Percentiles rank a stretch among this genome's conserved stretches.
Evolutionary conservation across 2,329 filamentous ascomycete genomes (phyloP).

Genomic region (Botrytis elliptica): DNA sequence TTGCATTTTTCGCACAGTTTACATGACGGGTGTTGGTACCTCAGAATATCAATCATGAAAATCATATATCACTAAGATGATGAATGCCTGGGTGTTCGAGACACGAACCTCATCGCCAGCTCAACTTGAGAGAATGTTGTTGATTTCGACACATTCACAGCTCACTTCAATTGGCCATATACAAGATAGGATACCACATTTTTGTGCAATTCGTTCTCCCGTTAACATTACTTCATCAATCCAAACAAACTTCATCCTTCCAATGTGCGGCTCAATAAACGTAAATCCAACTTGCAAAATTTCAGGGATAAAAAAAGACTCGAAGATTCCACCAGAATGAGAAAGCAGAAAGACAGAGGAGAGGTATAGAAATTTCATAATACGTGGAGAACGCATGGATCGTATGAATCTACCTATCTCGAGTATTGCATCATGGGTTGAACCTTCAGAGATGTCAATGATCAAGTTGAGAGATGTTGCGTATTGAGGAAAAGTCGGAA

Average conservation of each 20-base stretch:
- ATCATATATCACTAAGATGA: neutral
- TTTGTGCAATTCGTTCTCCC: neutral
- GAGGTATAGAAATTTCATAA: no score
- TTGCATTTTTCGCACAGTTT: neutral
- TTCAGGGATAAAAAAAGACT: neutral
- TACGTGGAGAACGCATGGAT: no score
- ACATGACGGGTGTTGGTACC: neutral
- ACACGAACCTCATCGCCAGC: neutral
- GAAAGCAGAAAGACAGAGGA: no score
- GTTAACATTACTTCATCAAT: neutral
- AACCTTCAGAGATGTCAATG: no score
- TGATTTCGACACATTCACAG: neutral
- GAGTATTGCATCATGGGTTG: no score
- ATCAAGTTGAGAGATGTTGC: no score
- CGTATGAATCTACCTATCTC: no score
- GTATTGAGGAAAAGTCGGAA: no score
- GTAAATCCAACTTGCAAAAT: neutral
- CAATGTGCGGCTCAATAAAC: neutral
- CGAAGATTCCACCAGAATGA: neutral
- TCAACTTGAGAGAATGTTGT: neutral
- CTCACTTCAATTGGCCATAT: neutral
- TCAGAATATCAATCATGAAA: neutral
- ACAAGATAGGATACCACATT: no score
- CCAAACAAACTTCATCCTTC: neutral
- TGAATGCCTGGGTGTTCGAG: no score